A percentile compares a stretch with the other conserved stretches of the same genome.
Conservation (phyloP, 257 asterid genomes). For the Solanum neorickii region DNA sequence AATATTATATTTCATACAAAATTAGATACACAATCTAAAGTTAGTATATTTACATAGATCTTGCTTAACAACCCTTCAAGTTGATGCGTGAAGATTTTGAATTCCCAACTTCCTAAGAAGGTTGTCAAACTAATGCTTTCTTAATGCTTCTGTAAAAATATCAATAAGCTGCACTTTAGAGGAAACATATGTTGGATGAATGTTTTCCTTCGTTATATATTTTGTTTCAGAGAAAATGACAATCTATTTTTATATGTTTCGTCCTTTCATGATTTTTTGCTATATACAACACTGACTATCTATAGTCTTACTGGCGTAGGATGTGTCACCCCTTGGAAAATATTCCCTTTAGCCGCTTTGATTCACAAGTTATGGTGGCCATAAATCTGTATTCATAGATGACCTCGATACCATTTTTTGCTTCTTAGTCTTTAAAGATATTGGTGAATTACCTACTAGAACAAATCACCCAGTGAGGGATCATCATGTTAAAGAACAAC, state of each 20-base stretch:
- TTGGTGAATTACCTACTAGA: neutral
- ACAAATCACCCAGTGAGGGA: neutral
- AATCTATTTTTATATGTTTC: neutral
- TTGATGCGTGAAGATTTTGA: neutral
- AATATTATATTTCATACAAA: neutral
- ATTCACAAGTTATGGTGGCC: neutral
- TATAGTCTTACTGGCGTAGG: neutral
- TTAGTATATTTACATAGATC: neutral
- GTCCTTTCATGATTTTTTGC: neutral
- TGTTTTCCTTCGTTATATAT: neutral
- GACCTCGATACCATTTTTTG: neutral
- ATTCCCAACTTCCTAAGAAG: neutral
- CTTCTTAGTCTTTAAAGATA: neutral
- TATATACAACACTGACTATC: neutral
- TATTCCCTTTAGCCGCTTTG: neutral
- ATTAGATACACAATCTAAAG: neutral
- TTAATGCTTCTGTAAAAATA: neutral
- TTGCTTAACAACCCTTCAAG: neutral
- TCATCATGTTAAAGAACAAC: neutral
- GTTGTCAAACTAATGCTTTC: neutral
- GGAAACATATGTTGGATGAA: neutral
- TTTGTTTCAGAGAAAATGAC: neutral
- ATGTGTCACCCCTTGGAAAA: neutral
- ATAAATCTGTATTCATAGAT: neutral
- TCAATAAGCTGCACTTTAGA: neutral